phyloP scores from a whole-genome alignment of 805 yeast species.

The Cyberlindnera mycetangii region DNA sequence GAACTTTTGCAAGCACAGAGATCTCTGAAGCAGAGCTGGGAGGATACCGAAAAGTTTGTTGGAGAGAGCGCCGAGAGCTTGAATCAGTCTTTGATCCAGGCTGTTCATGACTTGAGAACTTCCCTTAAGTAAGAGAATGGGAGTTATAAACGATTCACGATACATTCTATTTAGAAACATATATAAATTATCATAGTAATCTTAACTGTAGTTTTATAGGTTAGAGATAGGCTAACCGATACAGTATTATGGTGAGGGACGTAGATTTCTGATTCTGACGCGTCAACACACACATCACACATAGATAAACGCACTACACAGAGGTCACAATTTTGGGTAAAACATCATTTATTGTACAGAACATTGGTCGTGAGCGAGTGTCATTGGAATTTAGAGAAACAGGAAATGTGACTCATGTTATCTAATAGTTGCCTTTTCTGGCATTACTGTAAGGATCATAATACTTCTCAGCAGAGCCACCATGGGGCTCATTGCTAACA shows the following conservation, averaged over 20 bases:
- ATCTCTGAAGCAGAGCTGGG: conserved; percentile 18
- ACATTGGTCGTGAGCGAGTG: conserved; percentile 1
- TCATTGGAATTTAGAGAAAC: too few species aligned
- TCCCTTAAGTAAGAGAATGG: conserved; percentile 6
- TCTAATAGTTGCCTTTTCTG: conserved; percentile 4
- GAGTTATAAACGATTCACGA: not conserved
- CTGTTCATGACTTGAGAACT: conserved; percentile 24
- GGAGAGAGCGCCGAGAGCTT: conserved; percentile 4
- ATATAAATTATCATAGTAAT: not conserved
- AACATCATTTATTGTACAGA: not conserved
- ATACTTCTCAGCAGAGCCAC: conserved; percentile 11
- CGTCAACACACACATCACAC: not conserved
- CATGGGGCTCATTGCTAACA: conserved; percentile 14
- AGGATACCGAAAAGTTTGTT: conserved; percentile 19
- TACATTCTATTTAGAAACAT: not conserved
- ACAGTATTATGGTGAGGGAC: not conserved
- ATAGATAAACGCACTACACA: not conserved
- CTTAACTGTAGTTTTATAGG: not conserved
- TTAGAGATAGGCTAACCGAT: not conserved
- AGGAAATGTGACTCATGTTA: not conserved
- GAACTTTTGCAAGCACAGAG: conserved; percentile 31
- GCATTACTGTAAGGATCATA: conserved; percentile 2
- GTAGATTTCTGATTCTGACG: not conserved
- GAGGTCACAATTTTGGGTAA: not conserved
- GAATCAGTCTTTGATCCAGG: conserved; percentile 18